These are phyloP conservation scores for Oidiodendron maius DNA, from an alignment of 495 filamentous ascomycete genomes.

Conservation along the genomic window DNA sequence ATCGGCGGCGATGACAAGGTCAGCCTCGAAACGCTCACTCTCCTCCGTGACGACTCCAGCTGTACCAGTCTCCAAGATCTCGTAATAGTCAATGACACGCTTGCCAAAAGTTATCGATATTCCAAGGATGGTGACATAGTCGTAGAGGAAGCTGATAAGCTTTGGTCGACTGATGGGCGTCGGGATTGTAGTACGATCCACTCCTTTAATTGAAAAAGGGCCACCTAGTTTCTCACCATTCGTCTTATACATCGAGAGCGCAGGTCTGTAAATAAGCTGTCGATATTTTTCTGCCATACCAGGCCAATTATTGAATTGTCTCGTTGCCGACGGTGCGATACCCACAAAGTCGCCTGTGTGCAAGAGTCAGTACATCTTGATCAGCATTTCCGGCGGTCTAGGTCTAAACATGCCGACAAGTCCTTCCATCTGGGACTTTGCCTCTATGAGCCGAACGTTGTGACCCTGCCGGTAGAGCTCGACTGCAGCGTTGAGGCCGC, in stretches of 20 bases:
- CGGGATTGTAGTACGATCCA: constrained; percentile 36
- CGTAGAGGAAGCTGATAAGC: constrained; percentile 50
- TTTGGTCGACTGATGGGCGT: constrained; percentile 31
- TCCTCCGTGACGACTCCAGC: constrained; percentile 41
- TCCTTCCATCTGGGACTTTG: constrained; percentile 33
- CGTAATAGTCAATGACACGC: constrained; percentile 42
- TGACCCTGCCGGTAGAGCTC: constrained; percentile 62
- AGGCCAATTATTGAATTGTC: too few relatives aligned
- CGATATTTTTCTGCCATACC: too few relatives aligned
- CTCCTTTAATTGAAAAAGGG: constrained; percentile 30
- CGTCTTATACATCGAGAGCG: constrained; percentile 48
- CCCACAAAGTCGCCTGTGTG: too few relatives aligned
- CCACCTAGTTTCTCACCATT: constrained; percentile 39
- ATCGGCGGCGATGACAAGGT: constrained; percentile 56
- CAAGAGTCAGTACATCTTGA: too few relatives aligned
- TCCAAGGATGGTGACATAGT: constrained; percentile 41
- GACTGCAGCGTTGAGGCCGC: constrained; percentile 56
- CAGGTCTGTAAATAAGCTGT: too few relatives aligned
- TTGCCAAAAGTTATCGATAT: constrained; percentile 48
- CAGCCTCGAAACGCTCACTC: constrained; percentile 42
- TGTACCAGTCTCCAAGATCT: constrained; percentile 34
- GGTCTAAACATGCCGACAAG: constrained; percentile 44
- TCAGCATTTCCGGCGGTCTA: too few relatives aligned
- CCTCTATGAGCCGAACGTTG: constrained; percentile 51
- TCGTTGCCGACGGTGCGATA: too few relatives aligned